A percentile compares a stretch with the other conserved stretches of the same genome.
phyloP scores from a whole-genome alignment of 2,329 filamentous ascomycete species.

The Pseudogymnoascus sp. region DNA sequence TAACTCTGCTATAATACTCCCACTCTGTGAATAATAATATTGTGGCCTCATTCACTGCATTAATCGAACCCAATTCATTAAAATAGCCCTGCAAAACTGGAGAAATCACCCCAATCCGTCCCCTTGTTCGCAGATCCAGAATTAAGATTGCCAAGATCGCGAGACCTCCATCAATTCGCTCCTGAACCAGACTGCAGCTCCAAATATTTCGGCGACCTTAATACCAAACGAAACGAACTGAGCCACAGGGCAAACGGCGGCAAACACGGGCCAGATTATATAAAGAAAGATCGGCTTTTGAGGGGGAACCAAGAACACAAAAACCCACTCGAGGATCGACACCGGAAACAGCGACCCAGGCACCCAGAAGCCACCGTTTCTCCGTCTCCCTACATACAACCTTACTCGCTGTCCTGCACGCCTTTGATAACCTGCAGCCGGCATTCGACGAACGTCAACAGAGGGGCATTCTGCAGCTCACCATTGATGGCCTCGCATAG shows the following conservation, averaged over 20 bases:
- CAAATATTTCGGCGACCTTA: not conserved
- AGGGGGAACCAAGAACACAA: not conserved
- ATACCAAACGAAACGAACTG: not conserved
- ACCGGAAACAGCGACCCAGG: not conserved
- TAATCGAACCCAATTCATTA: not conserved
- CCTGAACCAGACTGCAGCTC: not conserved
- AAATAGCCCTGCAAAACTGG: slow-evolving; percentile 10
- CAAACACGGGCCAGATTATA: slow-evolving; percentile 2
- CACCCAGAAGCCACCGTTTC: slow-evolving; percentile 7
- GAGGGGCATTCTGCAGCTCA: slow-evolving; percentile 7
- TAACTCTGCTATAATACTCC: not conserved
- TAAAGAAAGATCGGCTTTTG: not conserved
- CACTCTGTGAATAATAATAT: not conserved
- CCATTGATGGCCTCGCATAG: slow-evolving; percentile 14
- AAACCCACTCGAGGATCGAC: slow-evolving; percentile 6
- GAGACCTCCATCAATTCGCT: not conserved
- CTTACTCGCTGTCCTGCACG: not conserved
- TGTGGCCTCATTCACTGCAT: not conserved
- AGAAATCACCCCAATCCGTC: slow-evolving; percentile 1
- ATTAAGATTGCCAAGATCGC: slow-evolving; percentile 10
- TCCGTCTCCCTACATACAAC: slow-evolving; percentile 8
- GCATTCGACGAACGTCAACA: not conserved
- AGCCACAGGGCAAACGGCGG: not conserved
- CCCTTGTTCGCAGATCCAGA: slow-evolving; percentile 4
- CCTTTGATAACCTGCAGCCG: not conserved